Evolutionary conservation across 2,329 filamentous ascomycete species (phyloP), one percentile per base, ranked within the genome.

Genomic region (Coleophoma cylindrospora): DNA sequence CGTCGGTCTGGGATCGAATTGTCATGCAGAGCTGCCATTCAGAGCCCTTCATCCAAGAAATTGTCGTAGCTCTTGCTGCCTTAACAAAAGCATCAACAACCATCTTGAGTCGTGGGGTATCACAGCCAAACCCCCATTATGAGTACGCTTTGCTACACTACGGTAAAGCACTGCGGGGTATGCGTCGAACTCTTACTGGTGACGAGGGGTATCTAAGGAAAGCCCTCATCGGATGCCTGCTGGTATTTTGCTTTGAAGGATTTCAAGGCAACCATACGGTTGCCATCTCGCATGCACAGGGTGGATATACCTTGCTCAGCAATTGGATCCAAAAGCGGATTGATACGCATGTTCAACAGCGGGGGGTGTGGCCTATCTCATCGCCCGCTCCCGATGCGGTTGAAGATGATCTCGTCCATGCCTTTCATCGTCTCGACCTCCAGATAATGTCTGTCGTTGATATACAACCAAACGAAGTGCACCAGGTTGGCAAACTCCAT

Each of bases 191-290:
- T 3, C 17, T 41, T 11, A 36, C 44, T n/a, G 34, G 34, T 19
- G 21, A 19, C 11, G 43, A 43, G 13, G 14, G 34, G n/a, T 32
- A 49, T 34, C 34, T 52, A 4, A 21, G 53, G 19, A 48, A 52
- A 34, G 21, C 47, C 1, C 32, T 50, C 13, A 50, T 55, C 12
- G 48, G 50, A 4, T 45, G 40, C 41, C 45, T 55, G 3, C 19
- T 55, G 7, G 43, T 49, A 8, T 44, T 47, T 40, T 48, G 45
- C 33, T 55, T 55, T 44, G 53, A 55, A 38, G 50, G 47, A 4
- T 49, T 55, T 37, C 43, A 46, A 12, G 48, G 48, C 11, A 43
- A 50, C 14, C 48, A 41, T 17, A 48, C 50, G n/a, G 13, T 50
- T 4, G 53, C 53, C 27, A 43, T 52, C 12, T 49, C 38, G 4